Conservation (phyloP, 345 rosid species). For the Carallia brachiata region DNA sequence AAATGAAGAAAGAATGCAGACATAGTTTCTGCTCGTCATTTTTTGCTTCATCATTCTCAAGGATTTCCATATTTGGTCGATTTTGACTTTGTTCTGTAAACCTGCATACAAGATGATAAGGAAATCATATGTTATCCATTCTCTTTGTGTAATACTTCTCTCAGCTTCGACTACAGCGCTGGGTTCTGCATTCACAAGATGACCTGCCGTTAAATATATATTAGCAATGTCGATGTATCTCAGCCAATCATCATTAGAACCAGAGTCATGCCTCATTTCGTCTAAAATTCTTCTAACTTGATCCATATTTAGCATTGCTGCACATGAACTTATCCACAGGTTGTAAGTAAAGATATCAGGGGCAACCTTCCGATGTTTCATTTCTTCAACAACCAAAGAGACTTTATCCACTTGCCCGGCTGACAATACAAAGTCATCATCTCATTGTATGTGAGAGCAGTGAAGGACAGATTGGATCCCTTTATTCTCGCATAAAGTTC, state of each 20-base stretch:
- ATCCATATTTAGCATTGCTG: slow-evolving; percentile 56
- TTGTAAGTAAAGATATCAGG: slow-evolving; percentile 85
- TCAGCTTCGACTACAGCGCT: slow-evolving; percentile 56
- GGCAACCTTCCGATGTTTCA: slow-evolving; percentile 54
- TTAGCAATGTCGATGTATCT: slow-evolving; percentile 51
- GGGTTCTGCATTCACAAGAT: slow-evolving; percentile 42
- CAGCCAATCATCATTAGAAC: slow-evolving; percentile 54
- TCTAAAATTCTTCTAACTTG: slow-evolving; percentile 58
- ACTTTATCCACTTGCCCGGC: slow-evolving; percentile 83
- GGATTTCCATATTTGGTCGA: slow-evolving; percentile 91
- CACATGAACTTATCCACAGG: slow-evolving; percentile 87
- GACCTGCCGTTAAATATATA: slow-evolving; percentile 53
- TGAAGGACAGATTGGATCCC: slow-evolving; percentile 44
- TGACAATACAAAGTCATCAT: slow-evolving; percentile 95
- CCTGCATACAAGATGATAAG: slow-evolving; percentile 73
- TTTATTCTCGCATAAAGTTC: slow-evolving; percentile 56
- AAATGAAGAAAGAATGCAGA: slow-evolving; percentile 72
- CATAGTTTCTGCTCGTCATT: slow-evolving; percentile 76
- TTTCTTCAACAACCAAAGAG: slow-evolving; percentile 45
- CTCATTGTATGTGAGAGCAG: slow-evolving; percentile 78
- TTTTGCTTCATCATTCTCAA: slow-evolving; percentile 76
- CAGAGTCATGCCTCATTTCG: slow-evolving; percentile 57
- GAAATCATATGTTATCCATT: slow-evolving; percentile 88
- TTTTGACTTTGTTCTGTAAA: slow-evolving; percentile 64
- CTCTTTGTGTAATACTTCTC: slow-evolving; percentile 65